These are phyloP conservation scores for Truncatella angustata DNA, from an alignment of 2,329 filamentous ascomycete genomes.

Conservation along the genomic window DNA sequence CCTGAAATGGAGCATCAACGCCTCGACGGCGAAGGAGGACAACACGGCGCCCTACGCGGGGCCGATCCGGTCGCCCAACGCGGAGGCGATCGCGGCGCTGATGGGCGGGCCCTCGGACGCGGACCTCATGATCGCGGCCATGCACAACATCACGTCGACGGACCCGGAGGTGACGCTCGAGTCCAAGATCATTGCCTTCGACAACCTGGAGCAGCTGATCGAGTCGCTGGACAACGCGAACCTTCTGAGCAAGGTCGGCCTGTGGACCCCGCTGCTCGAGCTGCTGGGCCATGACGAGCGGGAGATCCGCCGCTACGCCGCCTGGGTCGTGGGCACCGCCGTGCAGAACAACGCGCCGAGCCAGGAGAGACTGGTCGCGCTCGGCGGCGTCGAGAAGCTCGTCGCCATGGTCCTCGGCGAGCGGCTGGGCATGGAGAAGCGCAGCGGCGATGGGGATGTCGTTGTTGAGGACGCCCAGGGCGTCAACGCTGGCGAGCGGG, in stretches of 20 bases:
- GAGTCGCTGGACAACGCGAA: conserved; percentile 96
- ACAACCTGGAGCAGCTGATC: conserved; percentile 92
- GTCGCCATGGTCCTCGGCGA: conserved; percentile 54
- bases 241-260: conserved; percentile 73
- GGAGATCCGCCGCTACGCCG: conserved; percentile 79
- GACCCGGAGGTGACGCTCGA: conserved; percentile 65
- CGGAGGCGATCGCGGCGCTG: conserved; percentile 70
- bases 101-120: conserved; percentile 86
- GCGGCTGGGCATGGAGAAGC: conserved; percentile 15
- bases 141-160: conserved; percentile 68
- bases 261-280: conserved; percentile 79
- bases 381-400: conserved; percentile 69
- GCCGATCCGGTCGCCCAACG: conserved; percentile 45
- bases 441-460: conserved; percentile 10
- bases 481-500: conserved; percentile 39
- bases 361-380: conserved; percentile 67
- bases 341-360: conserved; percentile 92
- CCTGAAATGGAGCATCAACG: conserved; percentile 71
- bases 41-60: background rate
- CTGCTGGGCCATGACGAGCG: conserved; percentile 66
- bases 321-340: conserved; percentile 92
- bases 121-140: conserved; percentile 84
- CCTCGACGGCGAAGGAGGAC: conserved; percentile 34
- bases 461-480: conserved; percentile 13
- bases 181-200: conserved; percentile 79